phyloP scores from a whole-genome alignment of 116 monocot species.

The Dioscorea cayenensis region DNA sequence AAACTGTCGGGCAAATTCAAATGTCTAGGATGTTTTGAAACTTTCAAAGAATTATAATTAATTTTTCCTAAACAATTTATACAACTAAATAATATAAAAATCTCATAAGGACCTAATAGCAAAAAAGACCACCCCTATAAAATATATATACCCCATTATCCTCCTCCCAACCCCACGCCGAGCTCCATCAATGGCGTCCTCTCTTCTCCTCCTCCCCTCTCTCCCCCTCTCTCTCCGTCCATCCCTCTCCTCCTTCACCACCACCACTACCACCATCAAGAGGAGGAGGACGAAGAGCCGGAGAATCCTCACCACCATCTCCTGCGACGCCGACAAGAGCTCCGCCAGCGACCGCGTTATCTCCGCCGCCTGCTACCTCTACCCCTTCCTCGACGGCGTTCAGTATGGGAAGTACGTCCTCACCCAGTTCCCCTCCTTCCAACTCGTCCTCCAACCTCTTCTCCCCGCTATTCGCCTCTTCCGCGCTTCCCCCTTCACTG shows the following conservation, averaged over 20 bases:
- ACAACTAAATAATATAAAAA: no score
- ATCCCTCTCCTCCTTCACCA: conserved; percentile 2
- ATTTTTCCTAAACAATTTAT: no score
- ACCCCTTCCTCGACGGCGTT: conserved; percentile 90
- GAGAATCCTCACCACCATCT: no score
- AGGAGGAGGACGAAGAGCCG: no score
- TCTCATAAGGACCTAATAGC: no score
- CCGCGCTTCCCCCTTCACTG: conserved; percentile 71
- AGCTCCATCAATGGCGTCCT: conserved; percentile 4
- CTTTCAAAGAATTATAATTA: no score
- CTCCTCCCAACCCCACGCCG: background rate
- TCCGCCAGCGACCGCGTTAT: conserved; percentile 46
- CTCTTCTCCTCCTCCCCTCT: background rate
- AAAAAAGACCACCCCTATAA: no score
- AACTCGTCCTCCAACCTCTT: conserved; percentile 54
- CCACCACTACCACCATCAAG: conserved; percentile 20
- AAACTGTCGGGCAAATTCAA: no score
- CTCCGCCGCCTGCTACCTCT: conserved; percentile 81
- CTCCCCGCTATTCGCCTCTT: conserved; percentile 70
- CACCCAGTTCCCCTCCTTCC: conserved; percentile 66
- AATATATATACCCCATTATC: background rate
- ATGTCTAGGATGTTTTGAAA: no score
- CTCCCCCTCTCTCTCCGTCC: background rate
- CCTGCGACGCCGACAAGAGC: no score
- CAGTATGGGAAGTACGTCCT: conserved; percentile 72